Conservation (phyloP, 2,329 filamentous ascomycete genomes). For the Annulohypoxylon truncatum region DNA sequence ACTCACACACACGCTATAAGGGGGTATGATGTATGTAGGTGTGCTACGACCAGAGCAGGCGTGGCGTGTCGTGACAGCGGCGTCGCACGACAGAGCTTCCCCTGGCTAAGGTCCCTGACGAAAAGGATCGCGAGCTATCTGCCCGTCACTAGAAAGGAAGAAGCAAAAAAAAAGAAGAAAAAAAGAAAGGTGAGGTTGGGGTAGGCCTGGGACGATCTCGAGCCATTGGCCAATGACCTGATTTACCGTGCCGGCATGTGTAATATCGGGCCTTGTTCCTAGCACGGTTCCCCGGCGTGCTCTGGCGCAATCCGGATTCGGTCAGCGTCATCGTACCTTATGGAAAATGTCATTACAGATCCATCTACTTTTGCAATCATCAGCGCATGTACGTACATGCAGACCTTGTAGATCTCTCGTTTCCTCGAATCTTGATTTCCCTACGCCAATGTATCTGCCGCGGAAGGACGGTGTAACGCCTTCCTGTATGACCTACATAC, state of each 20-base stretch:
- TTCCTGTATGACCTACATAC: slow-evolving; percentile 43
- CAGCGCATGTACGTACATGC: slow-evolving; percentile 33
- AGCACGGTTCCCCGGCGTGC: slow-evolving; percentile 35
- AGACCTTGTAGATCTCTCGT: slow-evolving; percentile 39
- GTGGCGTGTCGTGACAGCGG: slow-evolving; percentile 23
- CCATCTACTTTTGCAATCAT: slow-evolving; percentile 27
- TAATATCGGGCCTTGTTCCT: slow-evolving; percentile 45
- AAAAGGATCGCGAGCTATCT: slow-evolving; percentile 32
- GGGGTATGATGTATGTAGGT: slow-evolving; percentile 6
- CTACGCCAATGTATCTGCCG: slow-evolving; percentile 36
- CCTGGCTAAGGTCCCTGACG: slow-evolving; percentile 31
- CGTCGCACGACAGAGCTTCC: slow-evolving; percentile 38
- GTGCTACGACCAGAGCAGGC: not conserved
- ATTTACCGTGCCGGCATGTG: slow-evolving; percentile 46
- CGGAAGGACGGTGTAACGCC: slow-evolving; percentile 36
- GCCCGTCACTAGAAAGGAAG: slow-evolving; percentile 31
- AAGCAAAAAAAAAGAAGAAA: slow-evolving; percentile 34
- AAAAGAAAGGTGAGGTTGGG: slow-evolving; percentile 42
- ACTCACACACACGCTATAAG: not conserved
- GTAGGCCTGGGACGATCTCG: slow-evolving; percentile 47
- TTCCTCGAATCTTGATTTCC: slow-evolving; percentile 39
- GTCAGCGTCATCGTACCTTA: slow-evolving; percentile 39
- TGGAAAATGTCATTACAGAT: slow-evolving; percentile 35
- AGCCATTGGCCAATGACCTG: slow-evolving; percentile 51
- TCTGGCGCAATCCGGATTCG: slow-evolving; percentile 42